phyloP scores from a whole-genome alignment of 768 basidiomycete species.

The Hydnomerulius pinastri region DNA sequence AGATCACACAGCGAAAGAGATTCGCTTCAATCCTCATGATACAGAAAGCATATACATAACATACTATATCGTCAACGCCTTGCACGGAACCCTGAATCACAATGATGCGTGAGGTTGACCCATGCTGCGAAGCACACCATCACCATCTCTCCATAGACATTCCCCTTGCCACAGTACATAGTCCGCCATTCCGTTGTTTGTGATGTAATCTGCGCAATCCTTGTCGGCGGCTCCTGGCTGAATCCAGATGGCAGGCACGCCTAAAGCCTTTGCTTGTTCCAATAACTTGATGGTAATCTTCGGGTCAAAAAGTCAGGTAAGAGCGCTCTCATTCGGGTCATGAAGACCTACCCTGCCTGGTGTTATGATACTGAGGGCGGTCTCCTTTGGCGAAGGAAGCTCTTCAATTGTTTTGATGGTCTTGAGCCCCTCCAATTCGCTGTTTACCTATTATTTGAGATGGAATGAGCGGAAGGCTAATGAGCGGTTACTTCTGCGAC shows the following conservation, averaged over 20 bases:
- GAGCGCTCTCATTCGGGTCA: neutral
- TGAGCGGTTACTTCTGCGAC: constrained; percentile 15
- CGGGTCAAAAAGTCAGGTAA: neutral
- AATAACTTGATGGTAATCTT: constrained; percentile 73
- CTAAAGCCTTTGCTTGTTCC: constrained; percentile 65
- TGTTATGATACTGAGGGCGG: constrained; percentile 79
- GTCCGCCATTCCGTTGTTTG: constrained; percentile 61
- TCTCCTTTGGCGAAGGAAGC: constrained; percentile 60
- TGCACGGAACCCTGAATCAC: no score
- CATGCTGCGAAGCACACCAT: constrained; percentile 42
- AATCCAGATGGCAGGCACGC: constrained; percentile 81
- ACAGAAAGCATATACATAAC: no score
- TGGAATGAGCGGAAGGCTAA: neutral
- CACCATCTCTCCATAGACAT: constrained; percentile 80
- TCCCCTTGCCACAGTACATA: constrained; percentile 81
- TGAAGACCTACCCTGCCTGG: constrained; percentile 56
- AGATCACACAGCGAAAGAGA: no score
- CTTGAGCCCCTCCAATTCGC: constrained; percentile 64
- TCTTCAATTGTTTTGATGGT: constrained; percentile 58
- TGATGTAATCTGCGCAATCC: constrained; percentile 62
- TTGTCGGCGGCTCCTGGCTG: constrained; percentile 86
- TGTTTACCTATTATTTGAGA: constrained; percentile 56
- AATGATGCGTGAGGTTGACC: constrained; percentile 23
- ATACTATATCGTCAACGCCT: no score
- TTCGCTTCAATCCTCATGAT: no score